These are phyloP conservation scores for Chenopodium berlandieri DNA, from an alignment of 148 eudicot species.

Conservation along the genomic window DNA sequence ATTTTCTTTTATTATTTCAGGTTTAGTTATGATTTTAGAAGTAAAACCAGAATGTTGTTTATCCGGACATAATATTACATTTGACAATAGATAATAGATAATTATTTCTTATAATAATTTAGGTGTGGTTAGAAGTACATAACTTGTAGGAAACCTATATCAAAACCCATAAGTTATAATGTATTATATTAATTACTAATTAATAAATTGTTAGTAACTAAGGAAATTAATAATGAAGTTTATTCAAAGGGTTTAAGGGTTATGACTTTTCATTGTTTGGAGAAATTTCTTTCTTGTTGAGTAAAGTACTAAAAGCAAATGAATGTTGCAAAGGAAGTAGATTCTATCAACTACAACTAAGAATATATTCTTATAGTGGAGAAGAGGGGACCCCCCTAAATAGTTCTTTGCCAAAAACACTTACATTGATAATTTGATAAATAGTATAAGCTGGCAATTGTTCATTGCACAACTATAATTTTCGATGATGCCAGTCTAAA, in stretches of 20 bases:
- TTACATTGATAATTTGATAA: too few species aligned
- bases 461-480: not conserved
- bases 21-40: too few species aligned
- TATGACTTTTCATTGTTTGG: not conserved
- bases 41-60: too few species aligned
- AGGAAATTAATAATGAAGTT: too few species aligned
- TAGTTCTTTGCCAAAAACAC: not conserved
- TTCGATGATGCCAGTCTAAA: not conserved
- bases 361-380: conserved; percentile 16
- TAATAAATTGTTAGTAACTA: too few species aligned
- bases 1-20: not conserved
- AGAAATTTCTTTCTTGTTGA: not conserved
- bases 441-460: not conserved
- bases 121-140: too few species aligned
- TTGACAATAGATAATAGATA: too few species aligned
- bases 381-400: not conserved
- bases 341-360: not conserved
- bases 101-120: too few species aligned
- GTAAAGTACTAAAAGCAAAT: not conserved
- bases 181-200: too few species aligned
- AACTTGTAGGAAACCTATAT: too few species aligned
- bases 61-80: too few species aligned
- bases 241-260: not conserved
- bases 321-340: not conserved
- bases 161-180: too few species aligned